These are phyloP conservation scores for Aspergillus clavatus DNA, from an alignment of 2,329 filamentous ascomycete genomes.

Conservation along the genomic window DNA sequence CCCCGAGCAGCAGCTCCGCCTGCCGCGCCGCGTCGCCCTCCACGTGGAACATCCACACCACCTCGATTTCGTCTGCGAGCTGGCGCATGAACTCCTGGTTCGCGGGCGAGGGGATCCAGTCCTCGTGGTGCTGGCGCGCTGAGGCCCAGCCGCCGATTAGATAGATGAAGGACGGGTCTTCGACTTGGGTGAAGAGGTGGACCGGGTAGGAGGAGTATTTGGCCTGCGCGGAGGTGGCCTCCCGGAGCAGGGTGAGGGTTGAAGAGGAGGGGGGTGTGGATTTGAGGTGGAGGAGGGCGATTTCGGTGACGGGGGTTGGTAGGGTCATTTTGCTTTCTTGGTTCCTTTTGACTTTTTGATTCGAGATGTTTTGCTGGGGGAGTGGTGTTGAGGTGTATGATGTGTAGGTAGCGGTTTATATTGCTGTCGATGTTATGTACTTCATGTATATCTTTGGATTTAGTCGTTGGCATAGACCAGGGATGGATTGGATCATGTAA, in stretches of 20 bases:
- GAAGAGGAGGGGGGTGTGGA: constrained; percentile 20
- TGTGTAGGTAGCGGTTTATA: too few species aligned
- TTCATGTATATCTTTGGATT: too few species aligned
- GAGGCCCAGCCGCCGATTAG: constrained; percentile 46
- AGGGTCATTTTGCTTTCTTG: too few species aligned
- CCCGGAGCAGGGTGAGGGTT: constrained; percentile 23
- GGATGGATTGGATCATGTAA: too few species aligned
- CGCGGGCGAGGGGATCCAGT: constrained; percentile 40
- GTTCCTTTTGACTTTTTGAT: too few species aligned
- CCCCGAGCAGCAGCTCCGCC: constrained; percentile 22
- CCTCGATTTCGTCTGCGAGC: constrained; percentile 35
- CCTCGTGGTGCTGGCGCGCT: constrained; percentile 37
- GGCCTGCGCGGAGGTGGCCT: constrained; percentile 37
- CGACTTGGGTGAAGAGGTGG: constrained; percentile 40
- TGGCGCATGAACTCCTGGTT: constrained; percentile 39
- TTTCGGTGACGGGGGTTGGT: constrained; percentile 34
- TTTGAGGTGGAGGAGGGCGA: constrained; percentile 41
- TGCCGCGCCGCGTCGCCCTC: constrained; percentile 24
- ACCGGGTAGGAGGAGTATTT: constrained; percentile 34
- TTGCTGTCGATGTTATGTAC: too few species aligned
- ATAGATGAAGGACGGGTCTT: constrained; percentile 42
- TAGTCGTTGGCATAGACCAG: too few species aligned
- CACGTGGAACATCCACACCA: constrained; percentile 44
- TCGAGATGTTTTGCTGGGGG: too few species aligned
- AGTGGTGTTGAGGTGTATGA: too few species aligned